These are phyloP conservation scores for Mortierella sp. DNA, from an alignment of 371 early-diverging fungal species.

Conservation along the genomic window DNA sequence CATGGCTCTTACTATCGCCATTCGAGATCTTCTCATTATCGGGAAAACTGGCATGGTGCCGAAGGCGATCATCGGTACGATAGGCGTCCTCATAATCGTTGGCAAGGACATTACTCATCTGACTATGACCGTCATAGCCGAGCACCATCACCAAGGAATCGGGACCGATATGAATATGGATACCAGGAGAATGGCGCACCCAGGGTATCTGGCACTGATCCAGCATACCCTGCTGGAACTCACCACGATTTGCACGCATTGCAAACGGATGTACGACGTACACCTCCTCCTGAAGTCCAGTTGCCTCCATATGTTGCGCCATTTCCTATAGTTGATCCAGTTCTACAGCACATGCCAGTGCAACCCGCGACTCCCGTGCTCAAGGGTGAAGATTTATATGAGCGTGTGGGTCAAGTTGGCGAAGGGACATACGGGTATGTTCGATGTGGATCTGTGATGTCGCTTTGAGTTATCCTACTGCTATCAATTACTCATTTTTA, in stretches of 20 bases:
- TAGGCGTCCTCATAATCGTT: constrained; percentile 28
- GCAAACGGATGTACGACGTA: constrained; percentile 15
- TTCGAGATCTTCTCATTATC: constrained; percentile 28
- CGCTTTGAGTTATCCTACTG: background rate
- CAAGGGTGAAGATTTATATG: constrained; percentile 49
- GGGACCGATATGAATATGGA: constrained; percentile 36
- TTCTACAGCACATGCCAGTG: constrained; percentile 6
- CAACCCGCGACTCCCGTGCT: constrained; percentile 1
- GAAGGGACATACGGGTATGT: constrained; percentile 96
- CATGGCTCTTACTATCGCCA: constrained; percentile 32
- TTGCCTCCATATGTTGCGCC: background rate
- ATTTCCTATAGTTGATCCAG: constrained; percentile 13
- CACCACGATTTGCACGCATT: constrained; percentile 10
- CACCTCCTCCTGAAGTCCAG: constrained; percentile 16
- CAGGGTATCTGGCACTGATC: constrained; percentile 5
- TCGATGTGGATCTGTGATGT: background rate
- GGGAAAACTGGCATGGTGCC: constrained; percentile 29
- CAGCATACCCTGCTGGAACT: constrained; percentile 4
- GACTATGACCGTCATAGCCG: constrained; percentile 36
- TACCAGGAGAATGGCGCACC: constrained; percentile 17
- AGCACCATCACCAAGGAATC: constrained; percentile 31
- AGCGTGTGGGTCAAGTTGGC: constrained; percentile 71
- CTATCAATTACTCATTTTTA: background rate
- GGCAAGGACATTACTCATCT: constrained; percentile 26
- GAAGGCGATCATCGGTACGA: constrained; percentile 37